phyloP scores from a whole-genome alignment of 108 stramenopile genomes.

The Fistulifera solaris region DNA sequence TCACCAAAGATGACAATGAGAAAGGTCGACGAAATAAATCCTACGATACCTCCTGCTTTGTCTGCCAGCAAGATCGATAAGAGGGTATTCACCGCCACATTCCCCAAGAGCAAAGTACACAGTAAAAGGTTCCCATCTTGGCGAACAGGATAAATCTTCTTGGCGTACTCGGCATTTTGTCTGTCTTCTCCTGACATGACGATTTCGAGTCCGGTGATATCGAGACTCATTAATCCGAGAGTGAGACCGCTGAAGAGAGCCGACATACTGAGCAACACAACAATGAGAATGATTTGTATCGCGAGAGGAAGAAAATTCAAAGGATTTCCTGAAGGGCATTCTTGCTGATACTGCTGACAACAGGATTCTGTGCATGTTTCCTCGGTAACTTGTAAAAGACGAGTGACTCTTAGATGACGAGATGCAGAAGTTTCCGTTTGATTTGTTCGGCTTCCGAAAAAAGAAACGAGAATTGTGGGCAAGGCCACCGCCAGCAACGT shows the following conservation, averaged over 20 bases:
- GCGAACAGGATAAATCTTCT: constrained; percentile 80
- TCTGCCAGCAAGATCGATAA: constrained; percentile 92
- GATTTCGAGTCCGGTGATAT: constrained; percentile 94
- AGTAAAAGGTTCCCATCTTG: constrained; percentile 91
- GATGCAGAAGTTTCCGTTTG: background rate
- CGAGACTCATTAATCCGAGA: constrained; percentile 92
- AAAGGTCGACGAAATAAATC: constrained; percentile 84
- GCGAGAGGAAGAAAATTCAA: constrained; percentile 27
- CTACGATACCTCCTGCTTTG: constrained; percentile 73
- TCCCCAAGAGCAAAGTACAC: constrained; percentile 95
- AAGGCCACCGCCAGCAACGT: too few species aligned
- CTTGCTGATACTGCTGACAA: background rate
- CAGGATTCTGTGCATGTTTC: background rate
- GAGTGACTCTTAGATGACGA: too few species aligned
- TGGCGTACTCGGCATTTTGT: constrained; percentile 41
- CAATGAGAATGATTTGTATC: constrained; percentile 50
- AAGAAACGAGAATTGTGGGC: background rate
- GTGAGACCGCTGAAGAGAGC: constrained; percentile 89
- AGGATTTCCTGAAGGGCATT: constrained; percentile 7
- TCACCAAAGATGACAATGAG: constrained; percentile 90
- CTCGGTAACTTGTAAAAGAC: background rate
- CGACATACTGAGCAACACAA: constrained; percentile 56
- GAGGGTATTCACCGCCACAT: constrained; percentile 93
- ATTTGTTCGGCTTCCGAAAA: constrained; percentile 19
- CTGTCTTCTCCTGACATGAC: constrained; percentile 81